A percentile compares a stretch with the other conserved stretches of the same genome.
phyloP scores from a whole-genome alignment of 2,329 filamentous ascomycete species.

The Chalaropsis thielavioides region DNA sequence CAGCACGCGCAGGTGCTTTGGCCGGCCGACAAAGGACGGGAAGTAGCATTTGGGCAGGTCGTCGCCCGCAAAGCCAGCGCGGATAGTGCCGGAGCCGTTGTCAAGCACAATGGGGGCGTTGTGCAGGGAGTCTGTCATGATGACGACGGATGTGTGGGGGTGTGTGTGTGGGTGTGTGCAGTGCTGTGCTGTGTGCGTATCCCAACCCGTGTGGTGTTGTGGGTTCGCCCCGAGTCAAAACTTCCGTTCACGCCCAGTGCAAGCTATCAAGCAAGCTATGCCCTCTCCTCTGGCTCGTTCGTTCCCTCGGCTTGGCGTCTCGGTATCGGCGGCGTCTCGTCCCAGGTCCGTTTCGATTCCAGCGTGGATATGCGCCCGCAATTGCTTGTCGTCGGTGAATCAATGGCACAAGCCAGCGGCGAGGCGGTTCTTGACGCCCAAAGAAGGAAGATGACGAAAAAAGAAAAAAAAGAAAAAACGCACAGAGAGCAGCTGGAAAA shows the following conservation, averaged over 20 bases:
- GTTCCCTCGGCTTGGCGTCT: neutral
- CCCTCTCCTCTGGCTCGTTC: neutral
- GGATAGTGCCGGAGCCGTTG: slow-evolving; percentile 95
- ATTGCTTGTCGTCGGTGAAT: no score
- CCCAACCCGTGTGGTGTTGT: neutral
- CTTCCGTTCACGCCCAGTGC: neutral
- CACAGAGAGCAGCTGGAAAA: neutral
- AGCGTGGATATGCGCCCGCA: no score
- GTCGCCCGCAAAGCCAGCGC: slow-evolving; percentile 91
- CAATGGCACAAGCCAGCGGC: no score
- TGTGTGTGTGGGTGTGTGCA: slow-evolving; percentile 12
- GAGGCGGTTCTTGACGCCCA: no score
- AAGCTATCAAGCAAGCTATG: neutral
- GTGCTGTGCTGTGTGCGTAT: neutral
- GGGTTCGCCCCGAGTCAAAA: neutral
- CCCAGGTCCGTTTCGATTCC: no score
- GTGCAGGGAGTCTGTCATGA: slow-evolving; percentile 56
- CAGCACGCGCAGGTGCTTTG: slow-evolving; percentile 86
- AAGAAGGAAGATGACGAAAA: no score
- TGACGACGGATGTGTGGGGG: slow-evolving; percentile 1
- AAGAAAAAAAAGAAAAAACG: neutral
- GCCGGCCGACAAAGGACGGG: slow-evolving; percentile 89
- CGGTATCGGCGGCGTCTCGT: no score
- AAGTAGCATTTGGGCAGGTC: slow-evolving; percentile 95
- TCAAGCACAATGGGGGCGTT: slow-evolving; percentile 98